A percentile compares a stretch with the other conserved stretches of the same genome.
Conservation (phyloP, 345 rosid species). For the Eucalyptus grandis region DNA sequence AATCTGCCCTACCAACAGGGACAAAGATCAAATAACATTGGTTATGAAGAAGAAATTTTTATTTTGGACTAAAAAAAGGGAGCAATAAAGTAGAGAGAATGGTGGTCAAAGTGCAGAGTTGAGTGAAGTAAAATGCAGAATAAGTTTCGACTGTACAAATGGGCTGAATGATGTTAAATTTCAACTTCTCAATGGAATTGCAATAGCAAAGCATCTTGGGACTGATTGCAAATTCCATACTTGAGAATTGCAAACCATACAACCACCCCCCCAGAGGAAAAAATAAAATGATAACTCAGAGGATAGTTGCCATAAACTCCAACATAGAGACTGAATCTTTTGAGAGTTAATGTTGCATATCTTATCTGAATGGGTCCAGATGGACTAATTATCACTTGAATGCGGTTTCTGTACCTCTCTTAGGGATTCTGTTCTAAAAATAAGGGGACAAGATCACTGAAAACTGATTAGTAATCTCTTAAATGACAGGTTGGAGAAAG, state of each 20-base stretch:
- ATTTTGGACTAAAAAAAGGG: neutral
- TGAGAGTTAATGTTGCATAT: neutral
- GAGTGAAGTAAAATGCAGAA: neutral
- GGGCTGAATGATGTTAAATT: neutral
- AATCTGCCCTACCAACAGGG: neutral
- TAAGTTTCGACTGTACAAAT: neutral
- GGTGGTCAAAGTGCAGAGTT: neutral
- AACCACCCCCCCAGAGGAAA: neutral
- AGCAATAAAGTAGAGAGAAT: neutral
- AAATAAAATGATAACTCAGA: neutral
- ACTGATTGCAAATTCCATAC: neutral
- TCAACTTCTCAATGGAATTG: neutral
- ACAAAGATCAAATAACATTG: neutral
- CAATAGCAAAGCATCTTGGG: neutral
- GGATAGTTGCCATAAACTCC: neutral
- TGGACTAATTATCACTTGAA: neutral
- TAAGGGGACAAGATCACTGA: neutral
- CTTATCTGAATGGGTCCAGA: neutral
- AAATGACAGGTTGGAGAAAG: constrained; percentile 92
- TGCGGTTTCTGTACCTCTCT: constrained; percentile 1
- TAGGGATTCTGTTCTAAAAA: neutral
- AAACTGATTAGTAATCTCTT: neutral
- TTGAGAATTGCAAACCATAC: neutral
- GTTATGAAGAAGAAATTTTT: neutral
- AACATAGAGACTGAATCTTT: neutral